Conservation (phyloP, 2,329 filamentous ascomycete species). For the Xylaria sp. region DNA sequence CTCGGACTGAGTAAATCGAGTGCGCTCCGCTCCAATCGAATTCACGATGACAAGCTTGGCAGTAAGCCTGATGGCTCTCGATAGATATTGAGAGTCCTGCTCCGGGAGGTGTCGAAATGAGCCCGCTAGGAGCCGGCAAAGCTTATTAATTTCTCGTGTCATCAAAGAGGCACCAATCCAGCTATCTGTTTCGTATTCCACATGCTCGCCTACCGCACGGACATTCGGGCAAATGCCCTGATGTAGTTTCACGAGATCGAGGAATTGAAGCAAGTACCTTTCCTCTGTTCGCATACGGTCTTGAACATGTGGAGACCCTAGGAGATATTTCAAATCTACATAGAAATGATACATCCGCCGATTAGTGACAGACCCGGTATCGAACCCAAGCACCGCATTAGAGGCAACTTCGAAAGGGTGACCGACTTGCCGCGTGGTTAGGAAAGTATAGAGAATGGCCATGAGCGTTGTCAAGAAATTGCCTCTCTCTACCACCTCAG, state of each 20-base stretch:
- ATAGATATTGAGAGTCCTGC: slow-evolving; percentile 74
- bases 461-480: slow-evolving; percentile 96
- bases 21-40: slow-evolving; percentile 87
- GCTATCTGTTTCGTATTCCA: slow-evolving; percentile 97
- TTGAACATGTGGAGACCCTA: slow-evolving; percentile 88
- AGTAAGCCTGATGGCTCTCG: slow-evolving; percentile 75
- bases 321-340: slow-evolving; percentile 89
- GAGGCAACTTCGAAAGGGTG: slow-evolving; percentile 90
- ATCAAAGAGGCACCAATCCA: slow-evolving; percentile 98
- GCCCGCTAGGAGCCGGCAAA: slow-evolving; percentile 88
- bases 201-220: slow-evolving; percentile 90
- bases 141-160: slow-evolving; percentile 91
- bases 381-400: slow-evolving; percentile 87
- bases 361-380: slow-evolving; percentile 94
- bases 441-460: slow-evolving; percentile 96
- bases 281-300: slow-evolving; percentile 83
- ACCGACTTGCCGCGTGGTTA: slow-evolving; percentile 94
- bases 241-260: slow-evolving; percentile 94
- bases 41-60: slow-evolving; percentile 88
- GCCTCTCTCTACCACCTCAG: slow-evolving; percentile 91
- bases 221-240: slow-evolving; percentile 97
- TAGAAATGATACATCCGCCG: slow-evolving; percentile 98
- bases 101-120: slow-evolving; percentile 78
- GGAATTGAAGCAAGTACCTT: slow-evolving; percentile 90
- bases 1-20: slow-evolving; percentile 85